phyloP scores from a whole-genome alignment of 2,329 filamentous ascomycete species.

The Aureobasidium pullulans region DNA sequence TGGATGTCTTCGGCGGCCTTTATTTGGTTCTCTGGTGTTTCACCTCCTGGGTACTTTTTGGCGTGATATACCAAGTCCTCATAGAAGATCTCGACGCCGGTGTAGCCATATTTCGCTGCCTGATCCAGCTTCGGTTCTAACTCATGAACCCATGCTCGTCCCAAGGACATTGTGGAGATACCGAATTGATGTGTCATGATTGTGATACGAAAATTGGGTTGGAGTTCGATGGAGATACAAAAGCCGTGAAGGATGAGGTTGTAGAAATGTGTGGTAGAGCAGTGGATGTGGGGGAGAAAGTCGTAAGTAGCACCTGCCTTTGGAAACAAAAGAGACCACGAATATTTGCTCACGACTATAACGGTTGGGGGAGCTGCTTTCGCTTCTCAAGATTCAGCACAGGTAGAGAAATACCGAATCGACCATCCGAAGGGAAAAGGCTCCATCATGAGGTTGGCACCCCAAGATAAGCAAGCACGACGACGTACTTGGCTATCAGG shows the following conservation, averaged over 20 bases:
- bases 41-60: conserved; percentile 36
- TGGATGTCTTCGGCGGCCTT: conserved; percentile 52
- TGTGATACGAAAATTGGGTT: neutral
- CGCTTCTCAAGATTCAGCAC: neutral
- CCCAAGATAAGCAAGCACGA: neutral
- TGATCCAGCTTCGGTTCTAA: conserved; percentile 61
- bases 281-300: neutral
- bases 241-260: neutral
- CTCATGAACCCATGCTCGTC: conserved; percentile 62
- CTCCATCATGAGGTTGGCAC: neutral
- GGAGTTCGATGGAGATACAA: too few relatives aligned
- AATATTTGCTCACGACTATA: too few relatives aligned
- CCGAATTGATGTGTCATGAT: conserved; percentile 51
- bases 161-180: conserved; percentile 72
- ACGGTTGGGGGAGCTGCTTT: neutral
- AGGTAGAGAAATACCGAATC: neutral
- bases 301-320: neutral
- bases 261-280: neutral
- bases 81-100: conserved; percentile 67
- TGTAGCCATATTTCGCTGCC: conserved; percentile 57
- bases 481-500: neutral
- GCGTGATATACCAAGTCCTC: conserved; percentile 65
- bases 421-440: neutral
- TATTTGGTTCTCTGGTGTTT: conserved; percentile 42
- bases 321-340: neutral